Percentiles rank a stretch among this genome's conserved stretches.
These are phyloP conservation scores for Pisolithus thermaeus DNA, from an alignment of 1,284 basidiomycete genomes.

Conservation along the genomic window DNA sequence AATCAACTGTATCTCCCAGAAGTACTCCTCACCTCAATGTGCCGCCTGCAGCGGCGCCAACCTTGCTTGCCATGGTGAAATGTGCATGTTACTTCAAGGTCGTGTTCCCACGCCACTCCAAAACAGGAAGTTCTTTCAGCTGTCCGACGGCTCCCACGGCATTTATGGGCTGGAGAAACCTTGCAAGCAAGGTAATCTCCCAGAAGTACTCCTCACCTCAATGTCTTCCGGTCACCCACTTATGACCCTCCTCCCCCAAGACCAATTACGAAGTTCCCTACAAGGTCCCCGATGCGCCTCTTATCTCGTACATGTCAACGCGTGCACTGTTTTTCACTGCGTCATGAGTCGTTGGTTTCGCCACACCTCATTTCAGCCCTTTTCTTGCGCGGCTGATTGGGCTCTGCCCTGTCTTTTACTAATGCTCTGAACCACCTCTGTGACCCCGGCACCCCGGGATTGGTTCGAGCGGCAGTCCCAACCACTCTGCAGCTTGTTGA, in stretches of 20 bases:
- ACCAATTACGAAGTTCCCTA: too few species aligned
- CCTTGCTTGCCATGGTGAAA: too few species aligned
- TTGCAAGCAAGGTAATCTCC: too few species aligned
- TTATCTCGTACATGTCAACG: conserved; percentile 51
- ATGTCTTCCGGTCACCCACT: conserved; percentile 40
- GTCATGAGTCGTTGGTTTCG: conserved; percentile 14
- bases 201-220: conserved; percentile 3
- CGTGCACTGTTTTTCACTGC: conserved; percentile 56
- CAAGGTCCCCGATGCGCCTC: too few species aligned
- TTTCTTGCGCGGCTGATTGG: neutral
- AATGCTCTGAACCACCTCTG: conserved; percentile 58
- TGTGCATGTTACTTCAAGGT: too few species aligned
- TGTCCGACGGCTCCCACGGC: too few species aligned
- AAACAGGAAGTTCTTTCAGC: too few species aligned
- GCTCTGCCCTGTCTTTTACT: conserved; percentile 49
- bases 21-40: too few species aligned
- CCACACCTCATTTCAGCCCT: neutral
- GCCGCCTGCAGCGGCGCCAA: too few species aligned
- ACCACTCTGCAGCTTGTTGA: conserved; percentile 48
- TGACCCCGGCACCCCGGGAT: conserved; percentile 48
- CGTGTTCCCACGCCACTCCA: too few species aligned
- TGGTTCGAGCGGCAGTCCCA: conserved; percentile 50
- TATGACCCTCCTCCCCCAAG: conserved; percentile 82
- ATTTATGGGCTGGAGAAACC: too few species aligned
- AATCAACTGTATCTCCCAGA: too few species aligned